Conservation (phyloP, 163 green algal species). For the Chloromonas sp. region DNA sequence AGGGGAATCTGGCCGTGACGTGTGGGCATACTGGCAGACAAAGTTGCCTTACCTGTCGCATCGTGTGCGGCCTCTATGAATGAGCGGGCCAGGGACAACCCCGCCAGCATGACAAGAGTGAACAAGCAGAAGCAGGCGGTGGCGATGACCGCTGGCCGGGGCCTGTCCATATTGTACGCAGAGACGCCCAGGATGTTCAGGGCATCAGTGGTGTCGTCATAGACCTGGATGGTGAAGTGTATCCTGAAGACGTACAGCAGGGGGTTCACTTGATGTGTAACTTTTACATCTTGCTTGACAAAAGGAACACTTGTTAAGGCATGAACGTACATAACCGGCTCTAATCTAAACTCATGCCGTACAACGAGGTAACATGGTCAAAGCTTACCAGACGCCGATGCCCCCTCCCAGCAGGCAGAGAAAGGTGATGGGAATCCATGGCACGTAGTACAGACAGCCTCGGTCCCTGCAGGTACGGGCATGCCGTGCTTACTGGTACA, state of each 20-base stretch:
- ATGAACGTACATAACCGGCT: too few relatives aligned
- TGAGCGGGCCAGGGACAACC: slow-evolving; percentile 23
- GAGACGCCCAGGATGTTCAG: slow-evolving; percentile 7
- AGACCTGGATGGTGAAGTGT: slow-evolving; percentile 1
- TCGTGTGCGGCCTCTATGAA: slow-evolving; percentile 38
- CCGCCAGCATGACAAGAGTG: not conserved
- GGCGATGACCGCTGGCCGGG: slow-evolving; percentile 13
- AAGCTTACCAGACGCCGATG: slow-evolving; percentile 26
- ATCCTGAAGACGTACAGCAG: slow-evolving; percentile 13
- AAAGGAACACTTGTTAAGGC: too few relatives aligned
- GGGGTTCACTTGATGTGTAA: too few relatives aligned
- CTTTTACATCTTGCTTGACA: too few relatives aligned
- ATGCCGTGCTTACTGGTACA: too few relatives aligned
- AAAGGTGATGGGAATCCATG: slow-evolving; percentile 21
- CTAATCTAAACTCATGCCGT: too few relatives aligned
- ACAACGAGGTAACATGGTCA: too few relatives aligned
- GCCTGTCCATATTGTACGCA: slow-evolving; percentile 8
- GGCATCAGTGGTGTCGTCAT: not conserved
- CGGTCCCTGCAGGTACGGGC: slow-evolving; percentile 6
- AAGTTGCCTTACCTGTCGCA: slow-evolving; percentile 33
- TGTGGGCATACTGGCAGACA: too few relatives aligned
- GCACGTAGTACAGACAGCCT: slow-evolving; percentile 29
- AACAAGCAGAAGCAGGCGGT: slow-evolving; percentile 21
- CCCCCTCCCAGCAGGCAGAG: slow-evolving; percentile 4
- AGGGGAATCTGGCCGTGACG: too few relatives aligned